Conservation (phyloP, 192 early-diverging fungal genomes). For the Phycomyces blakesleeanus region DNA sequence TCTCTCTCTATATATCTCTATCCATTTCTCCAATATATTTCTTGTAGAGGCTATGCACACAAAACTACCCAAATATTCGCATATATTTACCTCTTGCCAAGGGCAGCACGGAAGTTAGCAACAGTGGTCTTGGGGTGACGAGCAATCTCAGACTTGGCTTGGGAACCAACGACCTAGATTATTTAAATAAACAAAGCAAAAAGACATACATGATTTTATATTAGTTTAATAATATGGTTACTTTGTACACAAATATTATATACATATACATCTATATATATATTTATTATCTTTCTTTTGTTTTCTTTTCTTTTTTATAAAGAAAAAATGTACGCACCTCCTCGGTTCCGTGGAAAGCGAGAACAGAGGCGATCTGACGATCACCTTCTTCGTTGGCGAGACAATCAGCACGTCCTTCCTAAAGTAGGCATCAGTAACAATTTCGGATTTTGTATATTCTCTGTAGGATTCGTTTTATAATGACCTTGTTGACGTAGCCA, state of each 20-base stretch:
- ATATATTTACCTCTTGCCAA: slow-evolving; percentile 73
- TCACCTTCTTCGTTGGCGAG: slow-evolving; percentile 99
- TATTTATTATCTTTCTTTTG: neutral
- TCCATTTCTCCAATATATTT: no score
- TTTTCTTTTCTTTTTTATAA: slow-evolving; percentile 5
- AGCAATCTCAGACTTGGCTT: slow-evolving; percentile 82
- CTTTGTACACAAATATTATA: no score
- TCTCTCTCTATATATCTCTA: slow-evolving; percentile 8
- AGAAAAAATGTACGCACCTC: slow-evolving; percentile 53
- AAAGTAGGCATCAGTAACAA: slow-evolving; percentile 9
- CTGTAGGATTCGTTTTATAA: no score
- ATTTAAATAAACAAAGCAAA: no score
- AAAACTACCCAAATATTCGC: no score
- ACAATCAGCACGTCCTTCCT: slow-evolving; percentile 73
- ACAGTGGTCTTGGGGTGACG: slow-evolving; percentile 92
- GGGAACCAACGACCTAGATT: slow-evolving; percentile 47
- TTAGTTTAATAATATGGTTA: no score
- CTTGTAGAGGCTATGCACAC: no score
- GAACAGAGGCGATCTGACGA: slow-evolving; percentile 88
- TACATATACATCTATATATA: no score
- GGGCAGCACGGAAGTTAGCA: slow-evolving; percentile 76
- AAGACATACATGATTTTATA: no score
- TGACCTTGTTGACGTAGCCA: slow-evolving; percentile 77
- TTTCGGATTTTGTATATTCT: slow-evolving; percentile 3
- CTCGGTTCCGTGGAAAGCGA: slow-evolving; percentile 89